Base-by-base conservation (phyloP, 495 filamentous ascomycete genomes). In the Halenospora varia region DNA sequence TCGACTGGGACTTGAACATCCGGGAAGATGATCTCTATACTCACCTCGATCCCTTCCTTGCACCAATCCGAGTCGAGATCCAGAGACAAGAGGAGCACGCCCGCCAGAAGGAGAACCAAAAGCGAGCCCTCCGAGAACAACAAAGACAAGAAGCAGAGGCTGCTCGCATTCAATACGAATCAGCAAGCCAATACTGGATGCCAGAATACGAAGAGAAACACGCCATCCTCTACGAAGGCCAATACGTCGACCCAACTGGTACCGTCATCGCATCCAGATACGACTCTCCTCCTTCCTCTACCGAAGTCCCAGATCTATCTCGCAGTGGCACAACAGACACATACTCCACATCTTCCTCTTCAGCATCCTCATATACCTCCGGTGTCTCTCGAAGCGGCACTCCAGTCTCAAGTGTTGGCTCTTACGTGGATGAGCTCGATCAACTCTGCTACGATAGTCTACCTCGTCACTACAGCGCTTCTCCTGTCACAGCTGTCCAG, bases 1-100 rank as follows among this genome's bases (percentile, higher is more conserved):
- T 97, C 23, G 90, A 96, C 68, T 97, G 90, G 90, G 92, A 97
- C 58, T 81, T 93, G 55, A 80, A 89, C 52, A 89, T 97, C 67
- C 86, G 76, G 20, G 82, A 89, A 54, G 81, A 89, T 44, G 92
- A 98, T 70, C 84, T 98, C 17, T 89, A 95, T 71, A 79, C 73
- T 46, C 90, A 96, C 67, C 78, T 97, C 9, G 92, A 97, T 60
- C 83, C 83, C 46, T 98, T 97, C 77, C 78, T 98, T 19, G 83
- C 81, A 13, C 92, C 92, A 25, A 90, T 97, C 68, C 87, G 90
- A 13, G 17, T 3, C 2, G 56, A 67, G 55, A 61, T 64, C 42
- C 41, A 56, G 35, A 10, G 45, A 45, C 53, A 49, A 29, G 60
- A 66, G 13, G 49, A 62, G 45, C 47, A 41, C 8, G 45, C 39